Evolutionary conservation across 2,329 filamentous ascomycete genomes (phyloP).

Genomic region (Aureobasidium sp.): DNA sequence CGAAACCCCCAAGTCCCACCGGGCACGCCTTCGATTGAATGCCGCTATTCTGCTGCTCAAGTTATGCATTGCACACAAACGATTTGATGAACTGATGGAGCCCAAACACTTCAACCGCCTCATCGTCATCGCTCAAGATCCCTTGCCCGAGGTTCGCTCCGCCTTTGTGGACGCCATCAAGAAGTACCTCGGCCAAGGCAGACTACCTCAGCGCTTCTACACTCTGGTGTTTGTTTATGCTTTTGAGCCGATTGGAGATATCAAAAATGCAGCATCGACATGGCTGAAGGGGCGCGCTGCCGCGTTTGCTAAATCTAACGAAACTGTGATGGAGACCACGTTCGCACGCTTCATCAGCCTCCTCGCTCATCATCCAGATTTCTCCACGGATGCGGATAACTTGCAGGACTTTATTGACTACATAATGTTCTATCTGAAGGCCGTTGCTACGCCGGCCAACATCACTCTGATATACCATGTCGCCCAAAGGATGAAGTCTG

Average conservation of each 20-base stretch:
- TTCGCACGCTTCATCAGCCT: slow-evolving; percentile 79
- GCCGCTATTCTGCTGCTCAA: slow-evolving; percentile 76
- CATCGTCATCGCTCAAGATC: slow-evolving; percentile 72
- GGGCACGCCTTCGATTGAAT: slow-evolving; percentile 67
- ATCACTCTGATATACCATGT: slow-evolving; percentile 84
- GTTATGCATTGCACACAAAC: slow-evolving; percentile 60
- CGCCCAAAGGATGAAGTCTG: slow-evolving; percentile 85
- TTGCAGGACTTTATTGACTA: slow-evolving; percentile 79
- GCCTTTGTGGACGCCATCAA: slow-evolving; percentile 79
- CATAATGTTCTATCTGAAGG: slow-evolving; percentile 77
- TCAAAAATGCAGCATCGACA: slow-evolving; percentile 68
- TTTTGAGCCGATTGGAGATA: slow-evolving; percentile 69
- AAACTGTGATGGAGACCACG: slow-evolving; percentile 64
- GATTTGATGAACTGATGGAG: slow-evolving; percentile 66
- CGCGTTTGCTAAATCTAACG: slow-evolving; percentile 46
- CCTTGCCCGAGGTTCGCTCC: slow-evolving; percentile 61
- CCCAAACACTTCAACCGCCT: slow-evolving; percentile 71
- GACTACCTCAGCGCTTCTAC: slow-evolving; percentile 69
- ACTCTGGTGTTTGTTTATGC: slow-evolving; percentile 83
- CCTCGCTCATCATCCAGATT: slow-evolving; percentile 90
- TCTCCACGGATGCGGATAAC: slow-evolving; percentile 53
- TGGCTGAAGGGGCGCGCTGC: slow-evolving; percentile 80
- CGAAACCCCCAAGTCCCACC: slow-evolving; percentile 69
- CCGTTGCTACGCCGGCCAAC: slow-evolving; percentile 78
- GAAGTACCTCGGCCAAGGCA: slow-evolving; percentile 72